Base-by-base conservation (phyloP, 176 grass and related monocot species). In the Avena atlantica region DNA sequence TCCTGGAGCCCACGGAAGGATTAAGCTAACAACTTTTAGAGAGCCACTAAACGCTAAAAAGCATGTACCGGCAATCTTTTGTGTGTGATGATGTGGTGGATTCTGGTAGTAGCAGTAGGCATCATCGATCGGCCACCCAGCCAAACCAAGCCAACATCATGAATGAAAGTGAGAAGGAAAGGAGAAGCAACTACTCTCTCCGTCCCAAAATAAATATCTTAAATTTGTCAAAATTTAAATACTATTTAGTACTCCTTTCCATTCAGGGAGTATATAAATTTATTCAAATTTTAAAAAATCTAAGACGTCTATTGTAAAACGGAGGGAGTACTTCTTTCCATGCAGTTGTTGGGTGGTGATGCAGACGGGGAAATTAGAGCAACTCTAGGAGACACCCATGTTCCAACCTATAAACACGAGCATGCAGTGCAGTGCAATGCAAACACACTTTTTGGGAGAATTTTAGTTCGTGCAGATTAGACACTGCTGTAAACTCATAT, bases 21-120 rank as follows among this genome's bases (percentile, higher is more conserved):
- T 73, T 48, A 50, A 50, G 45, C 71, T 74, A 42, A 74, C 45
- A 50, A 23, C 71, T 25, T 50, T 13, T 12, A 74, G 70, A 73
- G 70, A 48, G 21, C 37, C 15, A 68, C 27, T 23, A 48, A 45
- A 73, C 70, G 42, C 20, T 74, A 49, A 42, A 42, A 42, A 74
- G n/a, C 42, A 4, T 49, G 10, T 74, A 49, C 70, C 11, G 6
- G 68, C 17, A 45, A 40, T 70, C 8, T 72, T n/a, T 42, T 7
- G 40, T 7, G 12, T 23, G 37, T 73, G 42, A 48, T 48, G 20
- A 48, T 24, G 70, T 23, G 70, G 44, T 74, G 71, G 71, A 16
- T 74, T 51, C 12, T 51, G 45, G 71, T 27, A 3, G 72, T 27
- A 52, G 45, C 47, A 25, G 45, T 8, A 1, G 44, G n/a, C 71